Base-by-base conservation (phyloP, 1,284 basidiomycete species). In the Schizophyllum commune region DNA sequence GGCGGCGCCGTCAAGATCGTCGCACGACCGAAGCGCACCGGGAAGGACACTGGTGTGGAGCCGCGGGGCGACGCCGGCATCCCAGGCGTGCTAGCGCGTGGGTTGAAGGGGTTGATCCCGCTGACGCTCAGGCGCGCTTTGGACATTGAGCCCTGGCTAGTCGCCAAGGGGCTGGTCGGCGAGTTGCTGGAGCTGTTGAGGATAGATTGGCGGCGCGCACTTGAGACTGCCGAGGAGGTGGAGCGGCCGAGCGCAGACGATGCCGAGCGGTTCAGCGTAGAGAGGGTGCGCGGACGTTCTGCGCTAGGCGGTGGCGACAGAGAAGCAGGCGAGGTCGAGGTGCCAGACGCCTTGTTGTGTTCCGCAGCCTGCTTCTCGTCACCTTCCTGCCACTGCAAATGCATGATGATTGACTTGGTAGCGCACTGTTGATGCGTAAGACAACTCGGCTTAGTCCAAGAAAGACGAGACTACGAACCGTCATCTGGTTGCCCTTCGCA, bases 401-500 rank as follows among this genome's bases (percentile, higher is more conserved):
- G 93, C 53, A 96, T 75, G 62, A 96, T 92, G 32, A 93, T 79
- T 8, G 89, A 91, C 73, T 94, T 93, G 0, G 92, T 94, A 0
- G 92, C 93, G 68, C 92, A 94, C 91, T 93, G 61, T 7, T 33
- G 1, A 58, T 20, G 56, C 34, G 52, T n/a, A 47, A 21, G 1
- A 57, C 32, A 60, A 55, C 27, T 58, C 5, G 60, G 53, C 20
- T 60, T 8, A 39, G 19, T 11, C 3, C 55, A 55, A 54, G 53
- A 5, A 32, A 17, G 7, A 47, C 61, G 27, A 8, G 8, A 21
- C 21, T 52, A 73, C 82, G 59, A 70, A 94, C 92, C 21, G 93
- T 94, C 88, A 96, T 93, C 68, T 92, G 90, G 15, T 86, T 85
- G 0, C 91, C 91, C 67, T 95, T 92, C 0, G 92, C 93, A 5